A percentile compares a stretch with the other conserved stretches of the same genome.
phyloP scores from a whole-genome alignment of 768 basidiomycete species.

The Neoboletus subvelutipes region DNA sequence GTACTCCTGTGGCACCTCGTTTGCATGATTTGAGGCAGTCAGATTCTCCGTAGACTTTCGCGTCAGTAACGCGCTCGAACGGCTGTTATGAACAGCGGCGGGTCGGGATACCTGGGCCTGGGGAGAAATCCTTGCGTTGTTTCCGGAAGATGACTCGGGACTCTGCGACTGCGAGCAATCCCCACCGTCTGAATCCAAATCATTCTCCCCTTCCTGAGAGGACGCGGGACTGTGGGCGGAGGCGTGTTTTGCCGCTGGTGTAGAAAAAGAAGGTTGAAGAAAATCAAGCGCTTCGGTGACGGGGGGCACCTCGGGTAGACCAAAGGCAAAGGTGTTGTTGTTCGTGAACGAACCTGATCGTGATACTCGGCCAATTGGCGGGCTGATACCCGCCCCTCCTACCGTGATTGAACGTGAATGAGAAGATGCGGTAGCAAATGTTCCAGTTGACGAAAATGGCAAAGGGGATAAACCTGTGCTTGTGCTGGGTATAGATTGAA shows the following conservation, averaged over 20 bases:
- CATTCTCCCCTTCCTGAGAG: constrained; percentile 54
- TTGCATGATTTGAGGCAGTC: constrained; percentile 37
- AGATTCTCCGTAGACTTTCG: constrained; percentile 30
- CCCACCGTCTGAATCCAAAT: constrained; percentile 45
- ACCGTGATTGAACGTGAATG: constrained; percentile 23
- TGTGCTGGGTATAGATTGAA: constrained; percentile 35
- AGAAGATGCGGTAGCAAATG: constrained; percentile 30
- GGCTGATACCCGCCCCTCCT: constrained; percentile 29
- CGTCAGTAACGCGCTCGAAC: constrained; percentile 13
- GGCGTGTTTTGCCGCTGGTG: constrained; percentile 7
- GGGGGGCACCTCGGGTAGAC: constrained; percentile 32
- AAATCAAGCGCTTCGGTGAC: constrained; percentile 31
- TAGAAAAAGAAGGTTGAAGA: constrained; percentile 23
- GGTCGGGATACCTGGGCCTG: constrained; percentile 26
- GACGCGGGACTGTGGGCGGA: constrained; percentile 31
- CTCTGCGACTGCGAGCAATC: constrained; percentile 31
- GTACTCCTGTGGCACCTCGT: constrained; percentile 80
- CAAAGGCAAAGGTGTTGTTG: constrained; percentile 40
- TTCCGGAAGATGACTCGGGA: constrained; percentile 32
- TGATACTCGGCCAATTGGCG: constrained; percentile 52
- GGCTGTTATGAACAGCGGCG: constrained; percentile 14
- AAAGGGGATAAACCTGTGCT: constrained; percentile 30
- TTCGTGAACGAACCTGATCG: constrained; percentile 57
- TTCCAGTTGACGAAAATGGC: constrained; percentile 31
- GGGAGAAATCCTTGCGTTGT: constrained; percentile 18